phyloP scores from a whole-genome alignment of 208 protist genomes.

The Crithidia mellificae region DNA sequence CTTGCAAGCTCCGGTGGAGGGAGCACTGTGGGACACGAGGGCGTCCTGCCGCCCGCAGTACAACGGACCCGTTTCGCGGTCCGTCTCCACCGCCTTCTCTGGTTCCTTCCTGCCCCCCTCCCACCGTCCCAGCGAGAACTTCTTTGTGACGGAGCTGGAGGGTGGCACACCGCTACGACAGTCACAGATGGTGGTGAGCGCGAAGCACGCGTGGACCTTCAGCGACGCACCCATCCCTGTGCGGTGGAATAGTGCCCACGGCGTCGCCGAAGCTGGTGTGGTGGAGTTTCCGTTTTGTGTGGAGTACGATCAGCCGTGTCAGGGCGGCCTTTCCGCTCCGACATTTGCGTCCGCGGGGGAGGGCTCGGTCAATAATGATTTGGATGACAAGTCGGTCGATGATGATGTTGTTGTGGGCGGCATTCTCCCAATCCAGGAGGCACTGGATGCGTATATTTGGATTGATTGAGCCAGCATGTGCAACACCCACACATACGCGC shows the following conservation, averaged over 20 bases:
- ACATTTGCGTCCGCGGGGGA: neutral
- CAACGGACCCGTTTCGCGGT: neutral
- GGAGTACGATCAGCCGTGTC: constrained; percentile 14
- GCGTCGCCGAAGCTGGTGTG: neutral
- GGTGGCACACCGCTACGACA: neutral
- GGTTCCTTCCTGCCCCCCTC: neutral
- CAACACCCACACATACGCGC: neutral
- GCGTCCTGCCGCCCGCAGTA: constrained; percentile 3
- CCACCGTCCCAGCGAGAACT: constrained; percentile 2
- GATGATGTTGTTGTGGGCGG: neutral
- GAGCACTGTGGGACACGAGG: constrained; percentile 23
- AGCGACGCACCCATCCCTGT: constrained; percentile 26
- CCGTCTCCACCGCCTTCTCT: neutral
- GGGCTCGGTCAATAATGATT: neutral
- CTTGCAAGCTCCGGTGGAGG: neutral
- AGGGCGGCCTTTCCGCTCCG: neutral
- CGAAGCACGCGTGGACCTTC: constrained; percentile 6
- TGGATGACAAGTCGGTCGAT: neutral
- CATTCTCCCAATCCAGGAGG: constrained; percentile 13
- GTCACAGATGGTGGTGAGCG: neutral
- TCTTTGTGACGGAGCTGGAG: constrained; percentile 26
- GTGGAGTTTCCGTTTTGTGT: constrained; percentile 23
- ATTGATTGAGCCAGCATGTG: constrained; percentile 13
- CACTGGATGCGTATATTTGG: constrained; percentile 26
- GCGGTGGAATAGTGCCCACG: constrained; percentile 16